Evolutionary conservation across 2,329 filamentous ascomycete species (phyloP), one percentile per base, ranked within the genome.

Genomic region (Cryoendolithus antarcticus): DNA sequence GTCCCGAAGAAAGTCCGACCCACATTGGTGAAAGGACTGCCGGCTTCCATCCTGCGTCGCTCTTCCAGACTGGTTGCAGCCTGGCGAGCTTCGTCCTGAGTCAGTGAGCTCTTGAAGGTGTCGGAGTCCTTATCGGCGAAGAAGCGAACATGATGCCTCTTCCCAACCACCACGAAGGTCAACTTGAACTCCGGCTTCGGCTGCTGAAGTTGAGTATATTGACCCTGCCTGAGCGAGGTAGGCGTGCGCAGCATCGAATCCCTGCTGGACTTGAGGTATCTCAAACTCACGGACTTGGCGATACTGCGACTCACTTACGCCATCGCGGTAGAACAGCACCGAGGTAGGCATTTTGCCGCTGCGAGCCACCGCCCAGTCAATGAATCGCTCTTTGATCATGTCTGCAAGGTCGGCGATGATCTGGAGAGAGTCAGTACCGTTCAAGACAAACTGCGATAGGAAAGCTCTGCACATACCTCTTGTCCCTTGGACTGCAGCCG

Each of bases 111-210:
- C n/a, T n/a, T n/a, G n/a, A n/a, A n/a, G n/a, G n/a, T n/a, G n/a
- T n/a, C n/a, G n/a, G n/a, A 30, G 29, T 30, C 8, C n/a, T 30
- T 7, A 30, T 39, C 44, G 1, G 58, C 50, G 41, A 57, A 67
- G 48, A 67, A 64, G 1, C 64, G 56, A 1, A 57, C 56, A 39
- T 62, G 48, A 40, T 69, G 65, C 0, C 63, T 53, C 40, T 67
- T 66, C 3, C 48, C 53, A 3, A 59, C 58, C 2, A 66, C 44
- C 2, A 67, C 32, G 12, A 58, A 47, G 0, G 55, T 60, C 12
- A 62, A 13, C 9, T 32, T 40, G 29, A 40, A 40, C 1, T 5
- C 8, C 30, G 34, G 34, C 6, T n/a, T n/a, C n/a, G 4, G 6
- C 1, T 27, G 6, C 3, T 8, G 12, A 10, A 12, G 15, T 9